Percentiles rank a stretch among this genome's conserved stretches.
Conservation (phyloP, 768 basidiomycete species). For the Hebeloma cylindrosporum region DNA sequence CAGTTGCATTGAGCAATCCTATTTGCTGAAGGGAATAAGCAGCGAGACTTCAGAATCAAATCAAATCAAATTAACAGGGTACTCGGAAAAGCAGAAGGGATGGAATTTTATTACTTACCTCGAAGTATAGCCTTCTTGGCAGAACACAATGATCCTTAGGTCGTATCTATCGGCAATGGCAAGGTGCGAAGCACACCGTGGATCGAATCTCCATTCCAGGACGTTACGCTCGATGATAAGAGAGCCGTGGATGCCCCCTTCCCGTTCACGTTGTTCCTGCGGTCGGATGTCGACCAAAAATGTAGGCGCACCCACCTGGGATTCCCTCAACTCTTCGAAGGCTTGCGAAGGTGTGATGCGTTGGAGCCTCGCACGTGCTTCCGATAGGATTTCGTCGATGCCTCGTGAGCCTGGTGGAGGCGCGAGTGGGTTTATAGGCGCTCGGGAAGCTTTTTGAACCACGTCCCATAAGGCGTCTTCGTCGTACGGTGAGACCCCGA, state of each 20-base stretch:
- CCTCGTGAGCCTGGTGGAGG: constrained; percentile 67
- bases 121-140: constrained; percentile 71
- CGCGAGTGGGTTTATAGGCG: constrained; percentile 57
- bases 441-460: constrained; percentile 58
- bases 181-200: constrained; percentile 56
- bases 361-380: constrained; percentile 62
- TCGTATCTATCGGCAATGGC: constrained; percentile 75
- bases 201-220: constrained; percentile 82
- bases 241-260: constrained; percentile 67
- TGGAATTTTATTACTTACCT: constrained; percentile 36
- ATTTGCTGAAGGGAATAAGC: constrained; percentile 67
- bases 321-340: constrained; percentile 55
- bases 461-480: constrained; percentile 69
- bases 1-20: constrained; percentile 73
- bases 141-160: constrained; percentile 70
- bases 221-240: constrained; percentile 74
- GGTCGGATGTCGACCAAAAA: constrained; percentile 81
- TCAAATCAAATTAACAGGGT: too few relatives aligned
- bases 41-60: constrained; percentile 62
- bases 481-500: constrained; percentile 59
- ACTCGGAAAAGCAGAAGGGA: too few relatives aligned
- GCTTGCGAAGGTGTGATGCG: constrained; percentile 63
- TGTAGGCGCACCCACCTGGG: constrained; percentile 55
- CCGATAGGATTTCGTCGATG: constrained; percentile 55
- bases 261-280: constrained; percentile 51